A percentile compares a stretch with the other conserved stretches of the same genome.
Conservation (phyloP, 1,284 basidiomycete species). For the Trichosporon sp. region DNA sequence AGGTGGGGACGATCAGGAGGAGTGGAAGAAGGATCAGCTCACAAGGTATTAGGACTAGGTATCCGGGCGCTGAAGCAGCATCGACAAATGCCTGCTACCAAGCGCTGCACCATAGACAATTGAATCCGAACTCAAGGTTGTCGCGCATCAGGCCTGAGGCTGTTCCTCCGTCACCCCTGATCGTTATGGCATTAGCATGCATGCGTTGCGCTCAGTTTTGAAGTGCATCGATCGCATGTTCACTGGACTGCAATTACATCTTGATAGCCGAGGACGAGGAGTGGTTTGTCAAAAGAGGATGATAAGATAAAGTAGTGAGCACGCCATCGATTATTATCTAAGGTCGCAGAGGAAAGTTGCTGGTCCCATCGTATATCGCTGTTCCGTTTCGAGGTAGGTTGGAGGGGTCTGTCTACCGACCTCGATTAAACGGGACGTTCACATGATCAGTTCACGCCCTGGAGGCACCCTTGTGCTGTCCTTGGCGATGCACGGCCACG, state of each 20-base stretch:
- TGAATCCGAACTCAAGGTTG: neutral
- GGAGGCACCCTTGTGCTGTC: neutral
- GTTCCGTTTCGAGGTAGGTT: neutral
- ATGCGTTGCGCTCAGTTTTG: neutral
- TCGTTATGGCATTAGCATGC: neutral
- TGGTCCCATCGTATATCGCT: neutral
- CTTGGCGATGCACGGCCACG: neutral
- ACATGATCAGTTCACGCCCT: neutral
- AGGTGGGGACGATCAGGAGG: neutral
- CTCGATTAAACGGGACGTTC: neutral
- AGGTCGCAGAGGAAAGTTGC: neutral
- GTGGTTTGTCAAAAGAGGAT: neutral
- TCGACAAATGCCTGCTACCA: too few relatives aligned
- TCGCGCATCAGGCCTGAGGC: neutral
- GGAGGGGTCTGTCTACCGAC: neutral
- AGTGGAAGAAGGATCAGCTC: too few relatives aligned
- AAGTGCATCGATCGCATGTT: neutral
- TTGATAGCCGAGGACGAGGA: neutral
- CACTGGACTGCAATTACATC: neutral
- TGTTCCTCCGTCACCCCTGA: neutral
- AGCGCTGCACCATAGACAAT: too few relatives aligned
- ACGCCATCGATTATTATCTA: slow-evolving; percentile 3
- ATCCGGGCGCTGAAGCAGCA: too few relatives aligned
- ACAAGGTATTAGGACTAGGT: too few relatives aligned
- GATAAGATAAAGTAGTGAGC: slow-evolving; percentile 1